Evolutionary conservation across 2,329 filamentous ascomycete genomes (phyloP).

Genomic region (Paraconiothyrium brasiliense): DNA sequence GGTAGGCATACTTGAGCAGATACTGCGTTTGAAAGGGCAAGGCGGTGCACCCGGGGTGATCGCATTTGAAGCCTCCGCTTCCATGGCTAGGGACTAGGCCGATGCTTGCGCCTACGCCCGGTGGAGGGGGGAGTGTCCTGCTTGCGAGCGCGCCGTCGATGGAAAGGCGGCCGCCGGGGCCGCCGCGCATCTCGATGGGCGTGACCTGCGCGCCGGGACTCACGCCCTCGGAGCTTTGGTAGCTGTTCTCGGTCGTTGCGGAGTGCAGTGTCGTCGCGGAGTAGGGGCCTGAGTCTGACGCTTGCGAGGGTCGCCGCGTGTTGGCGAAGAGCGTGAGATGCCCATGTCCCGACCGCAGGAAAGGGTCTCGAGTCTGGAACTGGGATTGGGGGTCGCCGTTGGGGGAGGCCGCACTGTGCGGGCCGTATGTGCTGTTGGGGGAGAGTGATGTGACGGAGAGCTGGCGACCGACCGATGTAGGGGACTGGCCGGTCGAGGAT

Average conservation of each 20-base stretch:
- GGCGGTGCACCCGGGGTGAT: slow-evolving; percentile 72
- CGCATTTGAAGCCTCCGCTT: slow-evolving; percentile 60
- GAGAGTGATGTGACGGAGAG: slow-evolving; percentile 47
- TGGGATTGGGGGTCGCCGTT: slow-evolving; percentile 40
- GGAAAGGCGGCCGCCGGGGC: slow-evolving; percentile 43
- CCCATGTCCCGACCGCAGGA: slow-evolving; percentile 39
- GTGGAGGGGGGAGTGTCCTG: slow-evolving; percentile 43
- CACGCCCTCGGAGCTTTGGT: slow-evolving; percentile 49
- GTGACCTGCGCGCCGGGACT: slow-evolving; percentile 42
- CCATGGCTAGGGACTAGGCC: slow-evolving; percentile 41
- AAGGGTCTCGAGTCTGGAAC: slow-evolving; percentile 40
- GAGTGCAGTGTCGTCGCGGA: slow-evolving; percentile 41
- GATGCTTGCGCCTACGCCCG: slow-evolving; percentile 35
- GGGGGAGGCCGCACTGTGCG: slow-evolving; percentile 46
- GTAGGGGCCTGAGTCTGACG: slow-evolving; percentile 44
- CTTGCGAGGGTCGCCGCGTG: slow-evolving; percentile 47
- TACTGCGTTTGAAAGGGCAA: slow-evolving; percentile 80
- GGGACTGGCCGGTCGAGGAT: slow-evolving; percentile 47
- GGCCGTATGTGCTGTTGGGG: slow-evolving; percentile 11
- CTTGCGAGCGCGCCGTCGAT: slow-evolving; percentile 41
- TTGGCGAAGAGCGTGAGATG: slow-evolving; percentile 37
- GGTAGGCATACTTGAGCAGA: slow-evolving; percentile 73
- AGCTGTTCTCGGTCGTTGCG: slow-evolving; percentile 44
- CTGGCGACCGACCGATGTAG: slow-evolving; percentile 44
- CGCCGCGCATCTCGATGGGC: slow-evolving; percentile 37